Conservation (phyloP, 495 filamentous ascomycete species). For the Talaromyces liani region DNA sequence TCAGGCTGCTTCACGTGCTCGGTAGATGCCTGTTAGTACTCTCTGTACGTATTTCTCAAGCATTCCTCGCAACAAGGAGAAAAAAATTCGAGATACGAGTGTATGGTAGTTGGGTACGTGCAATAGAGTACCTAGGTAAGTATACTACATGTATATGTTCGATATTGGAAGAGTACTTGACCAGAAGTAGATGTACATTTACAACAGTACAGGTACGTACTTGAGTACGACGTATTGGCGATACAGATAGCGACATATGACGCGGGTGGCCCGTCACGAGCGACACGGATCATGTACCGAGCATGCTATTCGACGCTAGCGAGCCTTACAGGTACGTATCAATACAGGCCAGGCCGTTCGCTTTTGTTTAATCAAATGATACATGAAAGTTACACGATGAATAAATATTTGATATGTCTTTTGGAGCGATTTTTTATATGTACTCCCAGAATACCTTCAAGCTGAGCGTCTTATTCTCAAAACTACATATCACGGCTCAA, state of each 20-base stretch:
- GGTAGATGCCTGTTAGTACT: background rate
- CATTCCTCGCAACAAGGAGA: background rate
- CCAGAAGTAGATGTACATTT: background rate
- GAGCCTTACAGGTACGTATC: background rate
- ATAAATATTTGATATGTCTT: background rate
- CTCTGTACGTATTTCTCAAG: background rate
- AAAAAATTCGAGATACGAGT: background rate
- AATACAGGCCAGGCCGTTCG: background rate
- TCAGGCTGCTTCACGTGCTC: background rate
- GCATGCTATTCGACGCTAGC: background rate
- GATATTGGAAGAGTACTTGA: background rate
- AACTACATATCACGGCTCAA: background rate
- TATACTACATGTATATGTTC: background rate
- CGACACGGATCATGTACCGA: conserved; percentile 12
- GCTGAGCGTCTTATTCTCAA: background rate
- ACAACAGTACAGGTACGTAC: background rate
- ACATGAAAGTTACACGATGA: background rate
- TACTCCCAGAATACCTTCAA: background rate
- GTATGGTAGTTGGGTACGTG: background rate
- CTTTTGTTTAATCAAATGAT: background rate
- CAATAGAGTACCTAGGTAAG: background rate
- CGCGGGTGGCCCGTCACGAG: conserved; percentile 9
- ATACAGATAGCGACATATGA: background rate
- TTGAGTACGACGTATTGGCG: background rate
- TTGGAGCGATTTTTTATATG: background rate